Evolutionary conservation across 1,284 basidiomycete species (phyloP), one percentile per base, ranked within the genome.

Genomic region (Agroathelia rolfsii): DNA sequence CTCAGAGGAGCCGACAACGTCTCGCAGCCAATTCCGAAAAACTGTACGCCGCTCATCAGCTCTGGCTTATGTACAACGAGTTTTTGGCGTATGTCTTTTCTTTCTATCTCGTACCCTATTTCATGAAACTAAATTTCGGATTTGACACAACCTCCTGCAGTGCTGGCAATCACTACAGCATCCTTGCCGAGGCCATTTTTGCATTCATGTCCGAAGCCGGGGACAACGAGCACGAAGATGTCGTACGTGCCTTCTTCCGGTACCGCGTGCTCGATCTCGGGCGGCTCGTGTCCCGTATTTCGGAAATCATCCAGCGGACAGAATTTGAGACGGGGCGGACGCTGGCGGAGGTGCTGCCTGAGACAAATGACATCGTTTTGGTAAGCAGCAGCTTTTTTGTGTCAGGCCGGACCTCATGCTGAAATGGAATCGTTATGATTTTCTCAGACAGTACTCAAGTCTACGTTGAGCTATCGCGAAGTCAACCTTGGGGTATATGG

Each of bases 11-110:
- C 35, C 72, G 88, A 20, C 76, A 92, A 44, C 65, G 68, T 22
- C 62, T 98, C 23, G 79, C 77, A 16, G 72, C 69, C n/a, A 83
- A 97, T 51, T 87, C 88, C 2, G 92, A 97, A 58, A 87, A 89
- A 45, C 61, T 96, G 9, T 80, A 81, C 40, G 82, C 87, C 1
- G 80, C 77, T 3, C 71, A 79, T 37, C 80, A 86, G 24, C 61
- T 97, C n/a, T 98, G 94, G 94, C 51, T 76, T 17, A 67, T 72
- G 44, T 77, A 92, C 50, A 90, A 92, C 49, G 71, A 79, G 16
- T 61, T 69, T 16, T 58, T 80, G n/a, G 59, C 65, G 77, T 82
- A 49, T 35, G 75, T 56, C 15, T 15, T 27, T 22, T 23, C 19
- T 17, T 30, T 12, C 29, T 12, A 7, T 24, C 9, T 16, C 22